A percentile compares a stretch with the other conserved stretches of the same genome.
Evolutionary conservation across 768 basidiomycete genomes (phyloP).

Genomic region (Tricholoma flavovirens): DNA sequence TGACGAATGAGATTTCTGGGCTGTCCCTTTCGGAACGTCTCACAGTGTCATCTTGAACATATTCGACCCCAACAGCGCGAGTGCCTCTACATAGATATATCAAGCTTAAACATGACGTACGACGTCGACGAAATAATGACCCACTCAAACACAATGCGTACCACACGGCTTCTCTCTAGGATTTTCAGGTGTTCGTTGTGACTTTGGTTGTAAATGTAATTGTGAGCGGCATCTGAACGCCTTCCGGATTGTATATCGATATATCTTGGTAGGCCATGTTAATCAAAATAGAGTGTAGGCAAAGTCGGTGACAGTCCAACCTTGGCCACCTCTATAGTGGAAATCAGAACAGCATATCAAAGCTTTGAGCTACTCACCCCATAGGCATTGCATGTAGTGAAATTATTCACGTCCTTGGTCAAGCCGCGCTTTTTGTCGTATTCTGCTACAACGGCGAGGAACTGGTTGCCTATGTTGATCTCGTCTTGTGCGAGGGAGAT

Average conservation of each 20-base stretch:
- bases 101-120: neutral
- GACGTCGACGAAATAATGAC: neutral
- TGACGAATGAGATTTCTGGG: too few relatives aligned
- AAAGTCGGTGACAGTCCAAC: constrained; percentile 23
- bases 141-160: constrained; percentile 40
- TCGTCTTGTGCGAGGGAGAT: constrained; percentile 36
- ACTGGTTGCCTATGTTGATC: constrained; percentile 39
- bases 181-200: constrained; percentile 38
- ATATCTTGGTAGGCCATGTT: constrained; percentile 40
- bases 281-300: neutral
- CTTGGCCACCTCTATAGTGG: constrained; percentile 48
- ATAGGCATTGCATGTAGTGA: constrained; percentile 39
- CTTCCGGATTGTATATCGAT: constrained; percentile 44
- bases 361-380: constrained; percentile 42
- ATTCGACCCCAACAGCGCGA: constrained; percentile 49
- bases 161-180: constrained; percentile 34
- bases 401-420: constrained; percentile 44
- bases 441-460: constrained; percentile 36
- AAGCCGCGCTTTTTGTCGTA: constrained; percentile 44
- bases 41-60: constrained; percentile 24
- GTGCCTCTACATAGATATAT: constrained; percentile 23
- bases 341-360: neutral
- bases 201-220: constrained; percentile 45
- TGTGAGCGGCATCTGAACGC: constrained; percentile 52
- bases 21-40: too few relatives aligned